These are phyloP conservation scores for Aspergillus niger DNA, from an alignment of 2,329 filamentous ascomycete genomes.

Conservation along the genomic window DNA sequence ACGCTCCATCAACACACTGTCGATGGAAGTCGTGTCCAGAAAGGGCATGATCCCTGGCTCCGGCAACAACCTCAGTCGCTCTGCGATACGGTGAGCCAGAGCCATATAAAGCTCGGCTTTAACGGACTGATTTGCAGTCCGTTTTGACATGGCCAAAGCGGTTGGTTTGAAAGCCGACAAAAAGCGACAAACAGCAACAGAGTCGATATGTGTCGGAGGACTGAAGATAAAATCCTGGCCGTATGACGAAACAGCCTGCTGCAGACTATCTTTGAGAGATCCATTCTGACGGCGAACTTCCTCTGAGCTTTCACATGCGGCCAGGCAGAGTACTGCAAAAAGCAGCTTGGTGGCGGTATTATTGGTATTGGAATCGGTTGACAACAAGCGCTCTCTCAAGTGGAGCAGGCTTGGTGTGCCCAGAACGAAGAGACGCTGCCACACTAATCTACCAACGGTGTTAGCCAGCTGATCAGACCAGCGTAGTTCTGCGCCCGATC, in stretches of 20 bases:
- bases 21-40: neutral
- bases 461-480: neutral
- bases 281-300: neutral
- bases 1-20: slow-evolving; percentile 13
- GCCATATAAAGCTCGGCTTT: slow-evolving; percentile 19
- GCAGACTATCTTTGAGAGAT: slow-evolving; percentile 9
- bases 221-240: slow-evolving; percentile 23
- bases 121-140: slow-evolving; percentile 15
- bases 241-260: slow-evolving; percentile 18
- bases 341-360: slow-evolving; percentile 20
- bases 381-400: slow-evolving; percentile 14
- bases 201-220: slow-evolving; percentile 19
- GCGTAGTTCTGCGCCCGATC: neutral
- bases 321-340: slow-evolving; percentile 18
- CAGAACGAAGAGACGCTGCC: slow-evolving; percentile 21
- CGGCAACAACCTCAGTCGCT: slow-evolving; percentile 10
- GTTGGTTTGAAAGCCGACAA: slow-evolving; percentile 21
- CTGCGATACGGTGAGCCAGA: slow-evolving; percentile 15
- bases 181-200: slow-evolving; percentile 16
- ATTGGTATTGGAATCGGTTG: neutral
- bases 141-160: slow-evolving; percentile 17
- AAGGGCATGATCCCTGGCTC: slow-evolving; percentile 5
- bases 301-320: slow-evolving; percentile 11
- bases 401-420: slow-evolving; percentile 14
- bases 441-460: slow-evolving; percentile 14